Conservation (phyloP, 148 eudicot species). For the Silene uniflora region DNA sequence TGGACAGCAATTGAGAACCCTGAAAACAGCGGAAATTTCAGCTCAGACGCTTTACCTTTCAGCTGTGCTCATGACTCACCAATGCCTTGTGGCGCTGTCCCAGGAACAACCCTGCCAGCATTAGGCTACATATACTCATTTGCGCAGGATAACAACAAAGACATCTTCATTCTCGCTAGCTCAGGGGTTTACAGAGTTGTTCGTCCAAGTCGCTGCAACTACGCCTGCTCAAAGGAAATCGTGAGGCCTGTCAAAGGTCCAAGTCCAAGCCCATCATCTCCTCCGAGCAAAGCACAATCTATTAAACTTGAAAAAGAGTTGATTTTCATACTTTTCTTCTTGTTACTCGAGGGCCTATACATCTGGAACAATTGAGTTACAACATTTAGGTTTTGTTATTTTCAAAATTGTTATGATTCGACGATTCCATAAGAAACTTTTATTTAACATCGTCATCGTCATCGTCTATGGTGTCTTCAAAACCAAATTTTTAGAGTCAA, state of each 20-base stretch:
- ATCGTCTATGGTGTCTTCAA: too few relatives aligned
- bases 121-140: constrained; percentile 73
- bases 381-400: not conserved
- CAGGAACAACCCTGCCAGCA: constrained; percentile 60
- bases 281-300: constrained; percentile 27
- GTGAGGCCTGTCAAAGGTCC: constrained; percentile 29
- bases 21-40: constrained; percentile 68
- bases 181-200: constrained; percentile 77
- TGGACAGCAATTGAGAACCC: constrained; percentile 59
- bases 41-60: constrained; percentile 45
- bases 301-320: constrained; percentile 19
- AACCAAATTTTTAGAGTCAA: too few relatives aligned
- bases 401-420: not conserved
- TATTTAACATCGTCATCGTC: not conserved
- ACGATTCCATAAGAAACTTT: not conserved
- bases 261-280: constrained; percentile 34
- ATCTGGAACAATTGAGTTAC: constrained; percentile 9
- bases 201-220: constrained; percentile 86
- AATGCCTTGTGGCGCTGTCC: constrained; percentile 45
- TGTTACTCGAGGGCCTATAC: constrained; percentile 27
- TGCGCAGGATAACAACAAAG: constrained; percentile 77
- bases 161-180: constrained; percentile 59
- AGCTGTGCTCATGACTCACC: constrained; percentile 72
- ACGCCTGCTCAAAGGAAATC: constrained; percentile 69
- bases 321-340: constrained; percentile 26